Evolutionary conservation across 1,139 yeast species (phyloP).

Genomic region (Meyerozyma athensensis): DNA sequence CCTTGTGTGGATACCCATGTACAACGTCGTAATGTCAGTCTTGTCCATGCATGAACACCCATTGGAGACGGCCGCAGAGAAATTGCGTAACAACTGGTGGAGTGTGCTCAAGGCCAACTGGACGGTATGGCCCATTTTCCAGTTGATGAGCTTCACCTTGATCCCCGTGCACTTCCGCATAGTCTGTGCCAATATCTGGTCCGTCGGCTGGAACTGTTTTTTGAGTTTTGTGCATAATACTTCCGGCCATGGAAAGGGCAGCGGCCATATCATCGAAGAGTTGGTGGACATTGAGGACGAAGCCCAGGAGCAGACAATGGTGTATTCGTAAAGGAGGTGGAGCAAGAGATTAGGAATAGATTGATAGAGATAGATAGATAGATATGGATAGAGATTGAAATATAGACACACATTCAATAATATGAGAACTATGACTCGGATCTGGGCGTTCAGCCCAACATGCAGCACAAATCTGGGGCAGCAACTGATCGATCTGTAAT

Average conservation of each 20-base stretch:
- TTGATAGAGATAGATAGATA: not conserved
- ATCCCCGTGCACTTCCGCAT: constrained; percentile 40
- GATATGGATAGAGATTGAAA: not conserved
- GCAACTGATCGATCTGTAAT: too few species aligned
- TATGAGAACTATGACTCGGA: too few species aligned
- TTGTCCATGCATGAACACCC: constrained; percentile 38
- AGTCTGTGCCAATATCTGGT: constrained; percentile 36
- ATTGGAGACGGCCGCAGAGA: constrained; percentile 26
- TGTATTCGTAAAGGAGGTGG: constrained; percentile 15
- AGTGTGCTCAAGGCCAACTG: constrained; percentile 38
- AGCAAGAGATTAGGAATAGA: not conserved
- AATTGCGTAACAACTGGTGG: constrained; percentile 40
- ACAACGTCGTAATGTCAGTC: constrained; percentile 37
- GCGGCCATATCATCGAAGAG: constrained; percentile 33
- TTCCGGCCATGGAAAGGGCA: constrained; percentile 42
- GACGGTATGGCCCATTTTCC: constrained; percentile 45
- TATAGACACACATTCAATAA: too few species aligned
- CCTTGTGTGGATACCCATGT: constrained; percentile 42
- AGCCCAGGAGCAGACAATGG: constrained; percentile 28
- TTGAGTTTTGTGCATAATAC: constrained; percentile 42
- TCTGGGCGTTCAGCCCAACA: too few species aligned
- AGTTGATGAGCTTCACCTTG: constrained; percentile 33
- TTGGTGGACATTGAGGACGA: constrained; percentile 37
- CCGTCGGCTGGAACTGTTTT: constrained; percentile 44
- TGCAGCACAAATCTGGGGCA: too few species aligned